Conservation (phyloP, 371 early-diverging fungal species). For the Apophysomyces variabilis region DNA sequence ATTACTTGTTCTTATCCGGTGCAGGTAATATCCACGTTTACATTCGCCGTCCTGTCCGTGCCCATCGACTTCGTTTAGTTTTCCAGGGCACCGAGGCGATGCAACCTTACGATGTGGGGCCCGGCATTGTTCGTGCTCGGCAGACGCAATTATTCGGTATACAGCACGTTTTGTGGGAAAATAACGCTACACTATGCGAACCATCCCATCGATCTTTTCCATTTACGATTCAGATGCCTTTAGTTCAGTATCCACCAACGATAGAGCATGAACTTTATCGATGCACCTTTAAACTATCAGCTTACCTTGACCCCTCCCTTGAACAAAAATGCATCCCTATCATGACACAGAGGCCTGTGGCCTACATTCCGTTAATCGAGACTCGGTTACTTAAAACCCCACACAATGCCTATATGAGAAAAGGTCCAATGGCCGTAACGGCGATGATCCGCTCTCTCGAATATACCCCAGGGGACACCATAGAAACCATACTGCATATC, state of each 20-base stretch:
- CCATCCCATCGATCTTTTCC: slow-evolving; percentile 28
- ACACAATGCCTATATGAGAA: slow-evolving; percentile 9
- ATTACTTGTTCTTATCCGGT: no score
- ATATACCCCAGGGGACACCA: slow-evolving; percentile 38
- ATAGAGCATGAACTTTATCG: slow-evolving; percentile 32
- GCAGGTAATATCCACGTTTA: not conserved
- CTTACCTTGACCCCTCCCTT: slow-evolving; percentile 24
- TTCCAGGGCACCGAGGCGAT: slow-evolving; percentile 34
- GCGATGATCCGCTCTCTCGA: slow-evolving; percentile 28
- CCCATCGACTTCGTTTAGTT: slow-evolving; percentile 30
- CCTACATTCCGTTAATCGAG: slow-evolving; percentile 46
- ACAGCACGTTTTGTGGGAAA: slow-evolving; percentile 42
- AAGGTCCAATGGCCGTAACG: slow-evolving; percentile 13
- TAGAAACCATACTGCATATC: slow-evolving; percentile 19
- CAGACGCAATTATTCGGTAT: slow-evolving; percentile 31
- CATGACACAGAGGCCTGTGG: slow-evolving; percentile 15
- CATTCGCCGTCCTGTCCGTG: slow-evolving; percentile 7
- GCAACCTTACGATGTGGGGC: slow-evolving; percentile 4
- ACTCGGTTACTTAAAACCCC: slow-evolving; percentile 34
- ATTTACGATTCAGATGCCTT: slow-evolving; percentile 48
- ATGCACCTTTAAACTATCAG: slow-evolving; percentile 37
- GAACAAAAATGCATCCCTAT: slow-evolving; percentile 10
- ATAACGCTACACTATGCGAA: slow-evolving; percentile 20
- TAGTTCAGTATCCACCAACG: slow-evolving; percentile 47
- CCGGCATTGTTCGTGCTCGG: not conserved